These are phyloP conservation scores for Coprinellus micaceus DNA, from an alignment of 768 basidiomycete species.

Conservation along the genomic window DNA sequence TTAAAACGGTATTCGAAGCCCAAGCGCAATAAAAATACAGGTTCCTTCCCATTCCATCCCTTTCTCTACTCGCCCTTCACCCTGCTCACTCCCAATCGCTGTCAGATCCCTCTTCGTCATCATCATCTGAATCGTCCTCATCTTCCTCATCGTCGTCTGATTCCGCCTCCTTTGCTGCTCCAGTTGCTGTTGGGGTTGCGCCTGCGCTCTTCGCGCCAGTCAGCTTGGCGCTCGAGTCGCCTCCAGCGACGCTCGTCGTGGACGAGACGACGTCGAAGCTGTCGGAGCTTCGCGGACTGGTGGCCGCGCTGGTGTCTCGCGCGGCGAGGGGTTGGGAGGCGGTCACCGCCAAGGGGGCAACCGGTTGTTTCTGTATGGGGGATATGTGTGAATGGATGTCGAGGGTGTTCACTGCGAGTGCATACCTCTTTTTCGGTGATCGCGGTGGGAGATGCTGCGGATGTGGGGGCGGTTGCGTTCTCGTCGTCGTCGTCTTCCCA, in stretches of 20 bases:
- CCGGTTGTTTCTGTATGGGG: neutral
- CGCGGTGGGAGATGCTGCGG: neutral
- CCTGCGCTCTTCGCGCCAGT: conserved; percentile 9
- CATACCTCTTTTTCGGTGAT: neutral
- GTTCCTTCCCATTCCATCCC: neutral
- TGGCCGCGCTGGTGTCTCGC: conserved; percentile 33
- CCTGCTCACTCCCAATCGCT: conserved; percentile 2
- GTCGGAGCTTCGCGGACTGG: conserved; percentile 58
- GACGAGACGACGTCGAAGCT: conserved; percentile 68
- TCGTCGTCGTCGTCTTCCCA: conserved; percentile 76
- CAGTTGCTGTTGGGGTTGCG: neutral
- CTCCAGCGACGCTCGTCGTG: conserved; percentile 43
- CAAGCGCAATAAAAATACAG: neutral
- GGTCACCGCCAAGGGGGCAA: neutral
- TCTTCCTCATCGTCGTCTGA: conserved; percentile 26
- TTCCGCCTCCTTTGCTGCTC: neutral
- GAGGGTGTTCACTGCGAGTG: neutral
- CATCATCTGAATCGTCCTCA: conserved; percentile 6
- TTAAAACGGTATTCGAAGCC: no score
- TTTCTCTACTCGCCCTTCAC: no score
- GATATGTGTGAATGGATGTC: no score
- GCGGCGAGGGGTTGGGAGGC: conserved; percentile 18
- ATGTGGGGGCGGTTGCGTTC: conserved; percentile 2
- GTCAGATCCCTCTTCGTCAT: neutral
- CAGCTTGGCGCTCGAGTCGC: conserved; percentile 23